Percentiles rank a stretch among this genome's conserved stretches.
phyloP scores from a whole-genome alignment of 139 green algal genomes.

The Micromonas pusilla region DNA sequence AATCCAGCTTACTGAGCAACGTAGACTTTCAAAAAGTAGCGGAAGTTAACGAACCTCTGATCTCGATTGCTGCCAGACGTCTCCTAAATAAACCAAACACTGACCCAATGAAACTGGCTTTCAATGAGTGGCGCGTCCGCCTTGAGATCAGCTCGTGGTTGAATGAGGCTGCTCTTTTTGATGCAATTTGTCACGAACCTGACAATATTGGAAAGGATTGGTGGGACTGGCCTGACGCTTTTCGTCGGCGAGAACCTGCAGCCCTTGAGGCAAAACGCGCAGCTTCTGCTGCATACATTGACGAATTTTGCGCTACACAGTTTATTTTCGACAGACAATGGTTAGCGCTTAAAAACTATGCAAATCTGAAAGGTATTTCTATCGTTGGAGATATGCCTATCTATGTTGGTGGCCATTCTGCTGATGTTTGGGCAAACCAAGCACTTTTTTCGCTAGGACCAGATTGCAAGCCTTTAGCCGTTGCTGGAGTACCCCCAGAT shows the following conservation, averaged over 20 bases:
- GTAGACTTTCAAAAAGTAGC: conserved; percentile 39
- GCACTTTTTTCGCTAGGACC: conserved; percentile 62
- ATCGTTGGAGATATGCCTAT: conserved; percentile 98
- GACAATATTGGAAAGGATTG: conserved; percentile 55
- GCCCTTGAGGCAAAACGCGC: conserved; percentile 40
- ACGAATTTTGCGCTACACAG: conserved; percentile 83
- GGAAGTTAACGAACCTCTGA: conserved; percentile 57
- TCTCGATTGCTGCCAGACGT: conserved; percentile 56
- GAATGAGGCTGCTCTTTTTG: conserved; percentile 79
- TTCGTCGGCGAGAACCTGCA: conserved; percentile 38
- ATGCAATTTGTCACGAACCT: conserved; percentile 25
- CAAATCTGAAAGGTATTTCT: conserved; percentile 70
- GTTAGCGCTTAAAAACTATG: conserved; percentile 66
- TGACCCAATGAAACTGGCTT: conserved; percentile 37
- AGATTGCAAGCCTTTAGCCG: conserved; percentile 14
- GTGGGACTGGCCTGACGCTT: conserved; percentile 83
- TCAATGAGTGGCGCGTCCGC: conserved; percentile 46
- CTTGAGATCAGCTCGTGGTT: conserved; percentile 65
- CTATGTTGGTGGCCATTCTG: conserved; percentile 63
- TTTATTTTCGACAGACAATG: conserved; percentile 95
- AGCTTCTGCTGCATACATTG: conserved; percentile 55
- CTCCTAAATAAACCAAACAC: conserved; percentile 43
- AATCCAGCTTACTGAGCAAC: neutral
- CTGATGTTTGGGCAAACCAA: conserved; percentile 92
- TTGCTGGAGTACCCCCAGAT: conserved; percentile 88